These are phyloP conservation scores for Neurospora tetrasperma DNA, from an alignment of 495 filamentous ascomycete genomes.

Conservation along the genomic window DNA sequence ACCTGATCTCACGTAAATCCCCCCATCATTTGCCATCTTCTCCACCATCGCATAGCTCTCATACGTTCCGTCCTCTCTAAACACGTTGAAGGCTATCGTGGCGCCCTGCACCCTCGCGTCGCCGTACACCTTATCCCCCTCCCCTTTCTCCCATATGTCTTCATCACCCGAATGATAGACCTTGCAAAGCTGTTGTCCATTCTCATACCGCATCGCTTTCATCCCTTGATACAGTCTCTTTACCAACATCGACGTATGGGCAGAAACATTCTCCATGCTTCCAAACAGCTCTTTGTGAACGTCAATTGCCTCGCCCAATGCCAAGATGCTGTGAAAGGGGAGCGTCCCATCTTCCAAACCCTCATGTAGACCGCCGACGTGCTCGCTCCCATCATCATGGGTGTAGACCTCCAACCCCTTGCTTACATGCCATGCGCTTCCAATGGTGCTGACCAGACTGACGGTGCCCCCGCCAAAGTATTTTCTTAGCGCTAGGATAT, in stretches of 20 bases:
- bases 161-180: constrained; percentile 48
- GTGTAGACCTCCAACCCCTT: constrained; percentile 35
- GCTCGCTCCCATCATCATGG: neutral
- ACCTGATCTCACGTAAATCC: constrained; percentile 61
- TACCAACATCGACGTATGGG: constrained; percentile 50
- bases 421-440: constrained; percentile 52
- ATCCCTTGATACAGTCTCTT: constrained; percentile 42
- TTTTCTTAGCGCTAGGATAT: constrained; percentile 49
- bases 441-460: constrained; percentile 51
- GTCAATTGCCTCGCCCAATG: constrained; percentile 58
- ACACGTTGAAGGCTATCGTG: constrained; percentile 62
- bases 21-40: constrained; percentile 45
- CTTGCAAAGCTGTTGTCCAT: constrained; percentile 44
- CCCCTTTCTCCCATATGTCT: neutral
- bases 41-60: constrained; percentile 53
- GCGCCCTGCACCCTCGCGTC: constrained; percentile 55
- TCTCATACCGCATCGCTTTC: constrained; percentile 44
- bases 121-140: constrained; percentile 29
- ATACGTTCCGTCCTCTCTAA: constrained; percentile 41
- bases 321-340: constrained; percentile 69
- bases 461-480: constrained; percentile 78
- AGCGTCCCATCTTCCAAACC: constrained; percentile 68
- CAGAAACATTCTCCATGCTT: constrained; percentile 50
- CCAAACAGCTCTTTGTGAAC: constrained; percentile 52
- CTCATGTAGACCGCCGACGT: constrained; percentile 41